phyloP scores from a whole-genome alignment of 208 protist species.

The Trypanosoma grayi region DNA sequence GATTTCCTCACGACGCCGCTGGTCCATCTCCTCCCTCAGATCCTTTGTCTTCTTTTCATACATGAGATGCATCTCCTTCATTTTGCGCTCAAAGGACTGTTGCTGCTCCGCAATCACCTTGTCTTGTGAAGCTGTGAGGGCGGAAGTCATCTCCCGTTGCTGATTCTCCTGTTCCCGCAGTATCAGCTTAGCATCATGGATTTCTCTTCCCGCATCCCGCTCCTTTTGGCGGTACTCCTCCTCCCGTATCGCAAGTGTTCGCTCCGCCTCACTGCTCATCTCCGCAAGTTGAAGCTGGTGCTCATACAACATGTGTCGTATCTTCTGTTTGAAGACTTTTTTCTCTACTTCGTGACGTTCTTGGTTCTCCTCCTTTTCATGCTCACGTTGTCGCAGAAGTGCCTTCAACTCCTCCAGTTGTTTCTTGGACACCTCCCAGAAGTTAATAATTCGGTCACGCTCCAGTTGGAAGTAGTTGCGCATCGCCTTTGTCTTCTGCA shows the following conservation, averaged over 20 bases:
- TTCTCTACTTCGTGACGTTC: conserved; percentile 95
- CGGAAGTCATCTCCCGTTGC: conserved; percentile 80
- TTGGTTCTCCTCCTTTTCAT: conserved; percentile 91
- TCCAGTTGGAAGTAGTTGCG: conserved; percentile 98
- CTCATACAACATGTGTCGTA: conserved; percentile 96
- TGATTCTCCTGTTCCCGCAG: conserved; percentile 86
- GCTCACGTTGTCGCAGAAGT: conserved; percentile 83
- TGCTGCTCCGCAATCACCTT: conserved; percentile 88
- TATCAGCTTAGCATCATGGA: conserved; percentile 84
- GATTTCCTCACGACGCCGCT: conserved; percentile 90
- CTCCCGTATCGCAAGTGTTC: conserved; percentile 81
- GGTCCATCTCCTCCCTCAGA: conserved; percentile 91
- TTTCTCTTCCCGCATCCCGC: conserved; percentile 70
- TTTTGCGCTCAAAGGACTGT: conserved; percentile 83
- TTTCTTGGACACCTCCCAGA: conserved; percentile 95
- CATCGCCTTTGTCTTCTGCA: conserved; percentile 93
- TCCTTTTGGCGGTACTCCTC: conserved; percentile 90
- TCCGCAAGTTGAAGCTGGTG: conserved; percentile 92
- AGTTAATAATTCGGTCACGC: conserved; percentile 94
- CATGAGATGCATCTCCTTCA: conserved; percentile 94
- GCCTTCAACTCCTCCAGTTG: conserved; percentile 87
- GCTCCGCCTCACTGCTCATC: conserved; percentile 89
- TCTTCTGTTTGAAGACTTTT: conserved; percentile 97
- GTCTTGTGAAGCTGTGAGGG: conserved; percentile 80
- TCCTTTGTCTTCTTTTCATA: conserved; percentile 93